Base-by-base conservation (phyloP, 768 basidiomycete genomes). In the Tulasnella sp. region DNA sequence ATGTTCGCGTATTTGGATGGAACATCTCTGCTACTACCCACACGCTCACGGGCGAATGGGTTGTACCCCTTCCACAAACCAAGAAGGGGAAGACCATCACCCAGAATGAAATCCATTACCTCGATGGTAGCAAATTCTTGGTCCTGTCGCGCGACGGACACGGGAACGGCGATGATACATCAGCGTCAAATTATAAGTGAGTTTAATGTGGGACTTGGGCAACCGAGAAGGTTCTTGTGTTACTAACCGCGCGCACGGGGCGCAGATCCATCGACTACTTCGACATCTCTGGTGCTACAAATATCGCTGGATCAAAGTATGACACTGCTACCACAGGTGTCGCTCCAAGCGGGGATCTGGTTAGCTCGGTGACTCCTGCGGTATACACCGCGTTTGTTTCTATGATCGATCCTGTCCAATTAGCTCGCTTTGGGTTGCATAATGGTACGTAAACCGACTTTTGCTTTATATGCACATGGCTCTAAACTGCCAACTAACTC, bases 381-480 rank as follows among this genome's bases (percentile, higher is more conserved):
- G 70, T 70, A 4, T 84, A 83, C 62, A 73, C 77, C 0, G 68
- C 76, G 1, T 86, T 85, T 65, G 77, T 85, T 21, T 72, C 77
- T 68, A 75, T 76, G 26, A 70, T 82, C 42, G 77, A 85, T 63
- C 67, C 73, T 5, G 72, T 70, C 9, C 78, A 84, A 65, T 73
- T 86, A 1, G 77, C 73, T 2, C 68, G 81, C 41, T 85, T 85
- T 63, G 83, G 83, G 8, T 70, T 85, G 19, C 83, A 84, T 63
- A 82, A 82, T 63, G 80, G 81, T 78, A 55, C 0, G 74, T 62
- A 3, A 23, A 2, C 4, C 34, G 5, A 38, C 26, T 9, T 21
- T n/a, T n/a, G 30, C 3, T 24, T 17, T 19, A 21, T 13, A 11
- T n/a, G 24, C 4, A 8, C 42, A 21, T 17, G 21, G 21, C 54